These are phyloP conservation scores for Brassica cretica DNA, from an alignment of 345 rosid genomes.

Conservation along the genomic window DNA sequence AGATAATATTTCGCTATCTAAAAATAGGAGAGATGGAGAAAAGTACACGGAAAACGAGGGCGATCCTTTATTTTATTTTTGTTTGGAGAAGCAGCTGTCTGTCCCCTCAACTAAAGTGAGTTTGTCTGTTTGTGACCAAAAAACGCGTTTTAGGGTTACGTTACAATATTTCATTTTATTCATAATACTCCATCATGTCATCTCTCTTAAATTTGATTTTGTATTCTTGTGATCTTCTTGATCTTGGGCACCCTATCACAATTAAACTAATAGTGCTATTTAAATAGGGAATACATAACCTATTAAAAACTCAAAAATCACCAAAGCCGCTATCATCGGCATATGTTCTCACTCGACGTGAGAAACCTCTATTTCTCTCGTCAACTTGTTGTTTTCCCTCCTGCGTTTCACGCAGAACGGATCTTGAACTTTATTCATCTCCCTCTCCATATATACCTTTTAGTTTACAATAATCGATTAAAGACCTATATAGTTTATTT, in stretches of 20 bases:
- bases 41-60: slow-evolving; percentile 67
- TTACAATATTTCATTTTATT: slow-evolving; percentile 25
- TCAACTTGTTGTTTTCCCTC: slow-evolving; percentile 44
- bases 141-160: slow-evolving; percentile 52
- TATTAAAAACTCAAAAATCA: not conserved
- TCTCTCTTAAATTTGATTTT: slow-evolving; percentile 55
- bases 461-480: not conserved
- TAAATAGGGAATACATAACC: not conserved
- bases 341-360: slow-evolving; percentile 39
- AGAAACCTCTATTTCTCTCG: slow-evolving; percentile 20
- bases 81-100: slow-evolving; percentile 32
- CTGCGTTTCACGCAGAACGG: not conserved
- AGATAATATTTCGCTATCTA: slow-evolving; percentile 11
- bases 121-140: slow-evolving; percentile 43
- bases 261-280: not conserved
- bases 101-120: slow-evolving; percentile 45
- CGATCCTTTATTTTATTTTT: slow-evolving; percentile 30
- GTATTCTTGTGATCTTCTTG: not conserved
- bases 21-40: slow-evolving; percentile 35
- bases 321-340: slow-evolving; percentile 60
- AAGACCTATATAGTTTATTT: not conserved
- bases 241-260: not conserved
- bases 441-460: not conserved
- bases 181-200: not conserved
- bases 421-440: slow-evolving; percentile 14